Base-by-base conservation (phyloP, 2,329 filamentous ascomycete genomes). In the Fusarium longipes region DNA sequence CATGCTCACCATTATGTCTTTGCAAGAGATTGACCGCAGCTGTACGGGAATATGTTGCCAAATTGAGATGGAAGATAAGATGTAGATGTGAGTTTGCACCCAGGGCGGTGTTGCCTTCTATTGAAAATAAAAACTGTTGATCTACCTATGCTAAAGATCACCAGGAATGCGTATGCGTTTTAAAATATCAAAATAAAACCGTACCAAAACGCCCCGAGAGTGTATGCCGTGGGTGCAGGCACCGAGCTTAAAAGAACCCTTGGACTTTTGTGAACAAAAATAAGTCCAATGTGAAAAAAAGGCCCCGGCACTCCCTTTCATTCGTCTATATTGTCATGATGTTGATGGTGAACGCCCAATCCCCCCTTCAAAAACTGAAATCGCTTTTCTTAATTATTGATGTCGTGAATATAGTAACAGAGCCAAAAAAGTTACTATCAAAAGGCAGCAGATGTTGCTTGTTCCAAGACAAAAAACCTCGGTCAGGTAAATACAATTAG, bases 381-480 rank as follows among this genome's bases (percentile, higher is more conserved):
- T 66, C 49, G 65, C 42, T 61, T 68, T 51, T 61, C n/a, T 36
- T 15, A 49, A 62, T 36, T 51, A 53, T 42, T 49, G 17, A 57
- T 20, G 50, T 50, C 52, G 51, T 55, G 27, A 68, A 50, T 62
- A 54, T 48, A 22, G 18, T 25, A 50, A 49, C 4, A 20, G 22
- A 47, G 24, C 45, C 32, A 38, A 38, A 49, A 17, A 7, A n/a
- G 33, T 10, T 49, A 4, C 33, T 38, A 20, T 27, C 17, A 8
- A 36, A 12, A 15, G 14, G 22, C 17, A 35, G 44, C n/a, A 4
- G 39, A 42, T 6, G 22, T n/a, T 20, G 32, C 7, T 25, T 48
- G 44, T 35, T 29, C 14, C 11, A 22, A 9, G 10, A 14, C n/a
- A n/a, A 27, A 42, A 17, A 10, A 24, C 17, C 11, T 27, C 6